These are phyloP conservation scores for Tilletia horrida DNA, from an alignment of 1,284 basidiomycete species.

Conservation along the genomic window DNA sequence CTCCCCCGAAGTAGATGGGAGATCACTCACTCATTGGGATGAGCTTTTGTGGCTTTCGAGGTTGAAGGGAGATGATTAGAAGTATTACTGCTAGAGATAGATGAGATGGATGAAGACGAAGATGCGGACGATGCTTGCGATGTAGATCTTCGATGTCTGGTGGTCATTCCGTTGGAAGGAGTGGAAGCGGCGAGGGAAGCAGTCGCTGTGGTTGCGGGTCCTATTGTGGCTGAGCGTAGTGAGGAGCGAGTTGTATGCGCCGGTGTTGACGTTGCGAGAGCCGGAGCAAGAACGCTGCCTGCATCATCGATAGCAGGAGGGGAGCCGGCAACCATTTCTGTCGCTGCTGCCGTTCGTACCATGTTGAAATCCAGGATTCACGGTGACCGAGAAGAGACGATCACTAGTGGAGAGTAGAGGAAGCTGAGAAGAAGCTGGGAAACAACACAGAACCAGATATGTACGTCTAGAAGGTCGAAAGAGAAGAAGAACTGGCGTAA, in stretches of 20 bases:
- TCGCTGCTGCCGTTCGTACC: background rate
- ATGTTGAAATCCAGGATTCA: too few relatives aligned
- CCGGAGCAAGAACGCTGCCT: too few relatives aligned
- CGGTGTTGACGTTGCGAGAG: too few relatives aligned
- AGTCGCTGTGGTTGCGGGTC: background rate
- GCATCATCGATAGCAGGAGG: too few relatives aligned
- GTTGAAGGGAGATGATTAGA: background rate
- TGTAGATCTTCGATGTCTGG: constrained; percentile 7
- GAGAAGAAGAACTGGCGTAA: too few relatives aligned
- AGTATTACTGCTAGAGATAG: background rate
- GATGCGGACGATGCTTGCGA: background rate
- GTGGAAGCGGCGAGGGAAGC: too few relatives aligned
- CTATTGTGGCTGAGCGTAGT: background rate
- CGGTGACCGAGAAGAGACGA: too few relatives aligned
- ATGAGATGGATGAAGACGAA: background rate
- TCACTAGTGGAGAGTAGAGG: too few relatives aligned
- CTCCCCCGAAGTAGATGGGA: background rate
- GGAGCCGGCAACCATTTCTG: too few relatives aligned
- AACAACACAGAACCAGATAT: too few relatives aligned
- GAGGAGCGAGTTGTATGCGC: constrained; percentile 2
- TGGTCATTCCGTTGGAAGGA: background rate
- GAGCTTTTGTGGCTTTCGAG: background rate
- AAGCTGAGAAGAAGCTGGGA: too few relatives aligned
- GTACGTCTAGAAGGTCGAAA: too few relatives aligned
- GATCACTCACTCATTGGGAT: constrained; percentile 1